phyloP scores from a whole-genome alignment of 31 red algal genomes.

The Odonthalia washingtoniensis region DNA sequence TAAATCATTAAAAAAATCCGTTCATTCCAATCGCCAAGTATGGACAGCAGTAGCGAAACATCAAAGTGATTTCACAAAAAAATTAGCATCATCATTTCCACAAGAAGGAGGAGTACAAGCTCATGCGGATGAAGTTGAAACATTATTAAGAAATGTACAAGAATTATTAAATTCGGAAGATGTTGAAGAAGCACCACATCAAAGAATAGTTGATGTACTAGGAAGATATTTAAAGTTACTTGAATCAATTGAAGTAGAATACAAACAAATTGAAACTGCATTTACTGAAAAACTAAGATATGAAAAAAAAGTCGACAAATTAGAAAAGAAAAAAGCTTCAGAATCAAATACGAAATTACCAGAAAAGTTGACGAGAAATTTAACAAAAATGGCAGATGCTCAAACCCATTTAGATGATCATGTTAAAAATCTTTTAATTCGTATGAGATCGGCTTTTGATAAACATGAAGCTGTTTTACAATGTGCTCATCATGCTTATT shows the following conservation, averaged over 20 bases:
- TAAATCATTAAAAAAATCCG: constrained; percentile 21
- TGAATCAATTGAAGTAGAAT: constrained; percentile 15
- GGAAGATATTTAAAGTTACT: constrained; percentile 19
- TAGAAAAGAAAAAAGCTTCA: constrained; percentile 38
- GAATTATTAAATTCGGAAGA: constrained; percentile 11
- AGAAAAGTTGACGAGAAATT: constrained; percentile 29
- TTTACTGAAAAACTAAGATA: constrained; percentile 36
- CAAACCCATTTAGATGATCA: constrained; percentile 21
- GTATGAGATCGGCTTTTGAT: constrained; percentile 35
- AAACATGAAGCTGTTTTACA: constrained; percentile 61
- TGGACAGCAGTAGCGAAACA: constrained; percentile 40
- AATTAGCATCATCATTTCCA: constrained; percentile 8
- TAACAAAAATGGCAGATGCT: constrained; percentile 23
- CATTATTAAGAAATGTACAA: constrained; percentile 15
- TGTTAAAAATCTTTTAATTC: not conserved
- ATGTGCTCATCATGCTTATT: constrained; percentile 74
- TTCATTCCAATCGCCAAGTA: not conserved
- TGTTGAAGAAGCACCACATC: constrained; percentile 16
- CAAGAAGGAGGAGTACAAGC: not conserved
- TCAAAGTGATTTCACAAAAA: constrained; percentile 30
- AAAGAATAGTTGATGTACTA: constrained; percentile 25
- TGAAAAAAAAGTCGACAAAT: constrained; percentile 45
- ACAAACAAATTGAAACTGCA: constrained; percentile 16
- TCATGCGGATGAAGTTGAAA: constrained; percentile 40
- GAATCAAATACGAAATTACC: not conserved